Evolutionary conservation across 345 rosid species (phyloP).

Genomic region (Populus ilicifolia): DNA sequence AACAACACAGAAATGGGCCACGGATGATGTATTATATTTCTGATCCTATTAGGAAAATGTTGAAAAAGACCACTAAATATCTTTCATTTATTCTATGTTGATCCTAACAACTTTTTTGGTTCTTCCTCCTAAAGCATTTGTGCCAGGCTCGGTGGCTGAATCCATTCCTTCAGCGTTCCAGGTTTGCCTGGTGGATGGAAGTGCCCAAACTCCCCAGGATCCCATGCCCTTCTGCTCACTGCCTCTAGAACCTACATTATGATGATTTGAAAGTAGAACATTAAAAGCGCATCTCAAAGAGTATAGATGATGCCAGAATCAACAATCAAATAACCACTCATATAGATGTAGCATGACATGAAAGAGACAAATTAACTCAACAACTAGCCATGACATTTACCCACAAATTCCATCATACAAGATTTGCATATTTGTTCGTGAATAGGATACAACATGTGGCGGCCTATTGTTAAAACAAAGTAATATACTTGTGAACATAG

Average conservation of each 20-base stretch:
- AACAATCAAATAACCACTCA: too few relatives aligned
- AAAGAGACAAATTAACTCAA: background rate
- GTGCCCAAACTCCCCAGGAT: constrained; percentile 36
- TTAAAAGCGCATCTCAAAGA: background rate
- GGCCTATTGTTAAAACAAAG: too few relatives aligned
- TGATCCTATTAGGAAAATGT: background rate
- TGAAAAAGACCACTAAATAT: too few relatives aligned
- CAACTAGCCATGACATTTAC: background rate
- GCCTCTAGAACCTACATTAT: constrained; percentile 27
- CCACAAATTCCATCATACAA: too few relatives aligned
- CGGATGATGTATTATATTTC: too few relatives aligned
- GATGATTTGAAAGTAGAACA: background rate
- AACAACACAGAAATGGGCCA: too few relatives aligned
- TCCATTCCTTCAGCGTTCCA: constrained; percentile 4
- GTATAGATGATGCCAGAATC: background rate
- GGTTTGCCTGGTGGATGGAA: constrained; percentile 27
- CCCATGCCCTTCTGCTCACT: constrained; percentile 10
- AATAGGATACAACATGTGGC: too few relatives aligned
- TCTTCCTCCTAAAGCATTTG: constrained; percentile 18
- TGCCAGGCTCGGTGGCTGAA: constrained; percentile 9
- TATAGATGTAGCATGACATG: background rate
- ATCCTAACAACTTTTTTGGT: constrained; percentile 65
- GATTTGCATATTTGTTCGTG: too few relatives aligned
- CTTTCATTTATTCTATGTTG: constrained; percentile 54
- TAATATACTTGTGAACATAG: too few relatives aligned